Evolutionary conservation across 2,329 filamentous ascomycete genomes (phyloP), one percentile per base, ranked within the genome.

Genomic region (Proliferodiscus dingleyae): DNA sequence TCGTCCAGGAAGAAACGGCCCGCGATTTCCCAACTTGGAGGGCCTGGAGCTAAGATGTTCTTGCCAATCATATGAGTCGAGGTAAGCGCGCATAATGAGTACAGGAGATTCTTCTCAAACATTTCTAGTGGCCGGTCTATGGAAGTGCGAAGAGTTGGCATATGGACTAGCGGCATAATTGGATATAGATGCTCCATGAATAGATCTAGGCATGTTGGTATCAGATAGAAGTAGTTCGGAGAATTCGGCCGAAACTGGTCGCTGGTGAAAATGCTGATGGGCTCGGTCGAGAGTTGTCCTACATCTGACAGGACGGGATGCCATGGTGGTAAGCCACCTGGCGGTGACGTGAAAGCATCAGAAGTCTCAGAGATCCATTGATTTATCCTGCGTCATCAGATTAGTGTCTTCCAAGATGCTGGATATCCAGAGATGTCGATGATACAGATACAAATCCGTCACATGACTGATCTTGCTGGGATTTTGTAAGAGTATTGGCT

Each of bases 101-200:
- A 80, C 24, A 76, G 62, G 11, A 71, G 64, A 51, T 69, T 72
- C 54, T 67, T 67, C 38, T 71, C 68, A 10, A 63, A 63, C 37
- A 59, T 61, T 22, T 64, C 57, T 48, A 70, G 41, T 2, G 62
- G 60, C 9, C 65, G 69, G 64, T 51, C 65, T 58, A 65, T 74
- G 59, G 77, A 75, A 53, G 68, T 68, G 37, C 72, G 68, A 37
- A 80, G 67, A 7, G 69, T 69, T 36, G 80, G 75, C 58, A 78
- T 77, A 43, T 81, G 74, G 6, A 83, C 63, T 3, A 83, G 70
- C 1, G 80, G 80, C 68, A 81, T 78, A 42, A 78, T 78, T n/a
- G 78, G 77, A 53, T 83, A 83, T 43, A 83, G 72, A 59, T 81
- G 71, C 54, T 71, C 67, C 63, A 81, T 78, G 64, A 78, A 83